A percentile compares a stretch with the other conserved stretches of the same genome.
Evolutionary conservation across 306 rosid species (phyloP).

Genomic region (Fragaria vesca): DNA sequence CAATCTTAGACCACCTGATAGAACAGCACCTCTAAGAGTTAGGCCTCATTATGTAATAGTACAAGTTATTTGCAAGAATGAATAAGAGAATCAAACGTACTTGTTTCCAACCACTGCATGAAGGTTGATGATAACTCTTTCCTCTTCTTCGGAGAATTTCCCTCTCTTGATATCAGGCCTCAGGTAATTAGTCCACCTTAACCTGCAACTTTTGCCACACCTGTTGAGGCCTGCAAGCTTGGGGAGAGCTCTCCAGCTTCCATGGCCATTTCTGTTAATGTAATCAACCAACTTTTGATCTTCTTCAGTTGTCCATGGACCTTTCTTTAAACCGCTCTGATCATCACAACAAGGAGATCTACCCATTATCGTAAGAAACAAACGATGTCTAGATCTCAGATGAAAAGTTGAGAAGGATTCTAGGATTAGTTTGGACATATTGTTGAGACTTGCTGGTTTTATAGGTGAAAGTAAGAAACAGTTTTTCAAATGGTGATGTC

Average conservation of each 20-base stretch:
- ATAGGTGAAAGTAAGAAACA: conserved; percentile 36
- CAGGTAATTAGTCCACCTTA: conserved; percentile 88
- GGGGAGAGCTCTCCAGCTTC: conserved; percentile 80
- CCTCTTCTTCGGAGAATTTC: conserved; percentile 70
- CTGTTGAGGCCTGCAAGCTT: conserved; percentile 82
- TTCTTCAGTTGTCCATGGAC: conserved; percentile 96
- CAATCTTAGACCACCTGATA: conserved; percentile 89
- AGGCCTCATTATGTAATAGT: background rate
- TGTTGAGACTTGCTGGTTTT: conserved; percentile 36
- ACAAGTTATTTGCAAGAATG: background rate
- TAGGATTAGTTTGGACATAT: conserved; percentile 9
- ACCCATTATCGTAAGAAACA: conserved; percentile 45
- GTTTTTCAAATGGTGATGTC: conserved; percentile 43
- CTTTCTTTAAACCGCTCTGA: conserved; percentile 62
- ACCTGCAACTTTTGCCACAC: conserved; percentile 88
- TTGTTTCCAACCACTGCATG: conserved; percentile 84
- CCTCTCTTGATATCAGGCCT: conserved; percentile 95
- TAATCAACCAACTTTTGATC: conserved; percentile 63
- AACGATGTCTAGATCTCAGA: background rate
- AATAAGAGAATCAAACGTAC: conserved; percentile 29
- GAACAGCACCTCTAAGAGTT: conserved; percentile 3
- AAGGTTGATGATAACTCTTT: conserved; percentile 63
- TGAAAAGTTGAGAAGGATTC: background rate
- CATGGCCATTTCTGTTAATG: conserved; percentile 62
- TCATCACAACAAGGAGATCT: conserved; percentile 73